Evolutionary conservation across 345 rosid genomes (phyloP), one percentile per base, ranked within the genome.

Genomic region (Boechera retrofracta): DNA sequence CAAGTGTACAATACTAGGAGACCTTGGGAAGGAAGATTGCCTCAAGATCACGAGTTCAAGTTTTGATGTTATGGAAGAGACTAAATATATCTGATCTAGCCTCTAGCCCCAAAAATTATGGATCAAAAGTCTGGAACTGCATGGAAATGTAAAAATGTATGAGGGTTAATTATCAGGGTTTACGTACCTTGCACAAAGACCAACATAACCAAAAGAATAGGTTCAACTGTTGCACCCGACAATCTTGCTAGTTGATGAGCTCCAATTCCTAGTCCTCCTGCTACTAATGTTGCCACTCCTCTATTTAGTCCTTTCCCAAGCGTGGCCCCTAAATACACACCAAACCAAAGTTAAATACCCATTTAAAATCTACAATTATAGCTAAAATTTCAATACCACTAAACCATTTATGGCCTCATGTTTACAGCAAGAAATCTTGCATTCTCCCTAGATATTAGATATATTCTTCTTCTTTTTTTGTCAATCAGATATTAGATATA

Each of bases 271-370:
- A 93, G 75, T 45, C 83, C 85, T n/a, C 89, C 97, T 0, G 87
- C 95, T 4, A 88, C 10, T 21, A 93, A 62, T 66, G 97, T 91
- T 36, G 97, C 97, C 54, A 87, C 31, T 58, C 85, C 93, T 67
- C 97, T 85, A 56, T 91, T 93, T 24, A 91, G 33, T 24, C 91
- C 98, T 79, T 85, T 91, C 1, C 94, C 84, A 24, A 93, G 86
- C 1, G 97, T 89, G 3, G 90, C 94, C 15, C 83, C 80, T 80
- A 55, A 42, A 49, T 52, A 32, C 42, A 52, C 64, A 69, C 32
- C 61, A 75, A 21, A 8, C 32, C 56, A 42, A 69, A 44, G 35
- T 67, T 59, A 49, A 6, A 36, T 24, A 61, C 0, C 42, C 26
- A 7, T 3, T 15, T 56, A 7, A 26, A 24, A 52, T 29, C 10